A percentile compares a stretch with the other conserved stretches of the same genome.
Conservation (phyloP, 2,329 filamentous ascomycete species). For the Colletotrichum paranaense region DNA sequence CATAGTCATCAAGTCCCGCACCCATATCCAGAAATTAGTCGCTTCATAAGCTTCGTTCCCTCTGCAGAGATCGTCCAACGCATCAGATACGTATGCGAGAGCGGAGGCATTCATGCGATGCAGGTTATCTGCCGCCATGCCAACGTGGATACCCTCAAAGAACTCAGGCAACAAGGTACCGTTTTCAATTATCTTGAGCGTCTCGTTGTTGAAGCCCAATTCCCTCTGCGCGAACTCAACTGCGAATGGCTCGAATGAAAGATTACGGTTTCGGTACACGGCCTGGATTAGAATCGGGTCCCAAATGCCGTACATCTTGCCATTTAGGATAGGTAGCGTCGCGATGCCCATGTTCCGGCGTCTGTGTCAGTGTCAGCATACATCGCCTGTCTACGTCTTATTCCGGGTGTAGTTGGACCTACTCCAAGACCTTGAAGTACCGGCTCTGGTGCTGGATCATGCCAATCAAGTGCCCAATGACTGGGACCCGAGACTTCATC, state of each 20-base stretch:
- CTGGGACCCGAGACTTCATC: slow-evolving; percentile 53
- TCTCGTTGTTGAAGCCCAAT: slow-evolving; percentile 47
- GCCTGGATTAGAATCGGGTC: slow-evolving; percentile 51
- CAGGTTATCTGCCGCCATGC: slow-evolving; percentile 8
- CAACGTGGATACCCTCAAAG: slow-evolving; percentile 22
- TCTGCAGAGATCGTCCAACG: slow-evolving; percentile 40
- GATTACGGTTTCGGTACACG: slow-evolving; percentile 51
- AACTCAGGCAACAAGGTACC: slow-evolving; percentile 5
- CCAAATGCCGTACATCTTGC: slow-evolving; percentile 57
- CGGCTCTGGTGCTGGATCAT: slow-evolving; percentile 49
- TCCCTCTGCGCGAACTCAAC: slow-evolving; percentile 50
- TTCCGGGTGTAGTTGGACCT: slow-evolving; percentile 12
- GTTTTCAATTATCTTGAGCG: slow-evolving; percentile 39
- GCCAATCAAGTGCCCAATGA: slow-evolving; percentile 59
- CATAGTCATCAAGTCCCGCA: slow-evolving; percentile 49
- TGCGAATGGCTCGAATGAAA: slow-evolving; percentile 56
- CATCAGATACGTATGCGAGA: slow-evolving; percentile 16
- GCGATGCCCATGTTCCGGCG: slow-evolving; percentile 48
- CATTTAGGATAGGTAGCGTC: slow-evolving; percentile 56
- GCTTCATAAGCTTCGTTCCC: slow-evolving; percentile 3
- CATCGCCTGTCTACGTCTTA: slow-evolving; percentile 43
- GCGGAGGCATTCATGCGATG: slow-evolving; percentile 28
- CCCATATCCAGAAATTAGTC: slow-evolving; percentile 51
- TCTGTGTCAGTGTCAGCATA: slow-evolving; percentile 36
- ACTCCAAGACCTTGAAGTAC: slow-evolving; percentile 54